These are phyloP conservation scores for Aspergillus pseudoglaucus DNA, from an alignment of 2,329 filamentous ascomycete genomes.

Conservation along the genomic window DNA sequence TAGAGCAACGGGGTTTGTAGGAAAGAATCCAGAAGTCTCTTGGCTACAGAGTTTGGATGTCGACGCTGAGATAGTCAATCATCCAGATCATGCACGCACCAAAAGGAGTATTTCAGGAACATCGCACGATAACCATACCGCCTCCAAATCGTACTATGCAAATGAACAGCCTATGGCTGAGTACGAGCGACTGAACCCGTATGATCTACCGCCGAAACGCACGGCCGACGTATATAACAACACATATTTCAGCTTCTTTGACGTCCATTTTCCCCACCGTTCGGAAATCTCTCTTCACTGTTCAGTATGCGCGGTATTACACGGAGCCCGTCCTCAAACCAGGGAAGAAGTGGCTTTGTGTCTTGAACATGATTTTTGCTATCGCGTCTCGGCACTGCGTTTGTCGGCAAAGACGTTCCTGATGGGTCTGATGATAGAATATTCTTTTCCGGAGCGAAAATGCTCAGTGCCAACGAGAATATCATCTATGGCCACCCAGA, in stretches of 20 bases:
- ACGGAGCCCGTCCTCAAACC: conserved; percentile 24
- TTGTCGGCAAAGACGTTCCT: conserved; percentile 20
- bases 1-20: conserved; percentile 36
- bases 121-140: conserved; percentile 33
- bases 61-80: conserved; percentile 20
- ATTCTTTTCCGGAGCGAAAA: conserved; percentile 39
- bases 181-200: conserved; percentile 28
- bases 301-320: conserved; percentile 34
- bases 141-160: conserved; percentile 30
- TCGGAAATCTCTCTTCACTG: conserved; percentile 31
- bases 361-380: conserved; percentile 42
- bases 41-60: conserved; percentile 39
- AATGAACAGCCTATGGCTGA: conserved; percentile 29
- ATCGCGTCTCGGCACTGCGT: conserved; percentile 33
- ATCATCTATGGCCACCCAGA: conserved; percentile 35
- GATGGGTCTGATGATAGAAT: conserved; percentile 30
- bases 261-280: conserved; percentile 40
- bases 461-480: conserved; percentile 30
- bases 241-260: conserved; percentile 33
- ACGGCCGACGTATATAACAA: conserved; percentile 35
- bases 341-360: conserved; percentile 35
- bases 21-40: conserved; percentile 39
- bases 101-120: conserved; percentile 21
- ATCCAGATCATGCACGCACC: conserved; percentile 10
- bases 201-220: background rate